Base-by-base conservation (phyloP, 805 yeast genomes). In the Maudiozyma turicensis region DNA sequence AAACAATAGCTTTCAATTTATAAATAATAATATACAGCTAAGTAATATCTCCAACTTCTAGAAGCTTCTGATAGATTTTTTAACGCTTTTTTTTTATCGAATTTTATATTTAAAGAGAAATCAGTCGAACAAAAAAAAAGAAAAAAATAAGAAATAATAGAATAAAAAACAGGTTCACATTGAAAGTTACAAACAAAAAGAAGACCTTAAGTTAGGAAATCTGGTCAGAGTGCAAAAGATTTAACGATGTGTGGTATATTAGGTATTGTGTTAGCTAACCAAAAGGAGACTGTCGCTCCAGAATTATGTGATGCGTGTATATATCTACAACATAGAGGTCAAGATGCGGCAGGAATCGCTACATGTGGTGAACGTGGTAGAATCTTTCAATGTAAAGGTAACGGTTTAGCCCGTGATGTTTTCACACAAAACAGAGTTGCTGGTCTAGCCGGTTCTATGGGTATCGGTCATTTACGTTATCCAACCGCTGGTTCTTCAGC, bases 311-410 rank as follows among this genome's bases (percentile, higher is more conserved):
- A 93, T 65, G 96, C 96, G 6, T 84, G 91, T 54, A 80, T 89
- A 71, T 91, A 84, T 66, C 73, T 93, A 53, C 99, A 93, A 66
- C 99, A 93, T 65, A 79, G 99, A 64, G 99, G 99, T 43, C 99
- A 93, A 72, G 99, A 93, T 67, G 99, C 99, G 9, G 96, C 97
- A n/a, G 99, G 99, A 54, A 91, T 93, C 48, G 93, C 88, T 28
- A 93, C 99, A 7, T 88, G 96, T 66, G 98, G 96, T 48, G 74
- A 84, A 43, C 81, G 91, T 53, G 99, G 98, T 55, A 77, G 99
- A 51, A 77, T 93, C 51, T 90, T 87, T 71, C 98, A 91, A 71
- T 93, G 99, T 69, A 93, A 93, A 72, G 99, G 99, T 60, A 91
- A 89, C 67, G 99, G 99, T 56, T 87, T 93, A 96, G 98, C 96